Evolutionary conservation across 1,284 basidiomycete species (phyloP).

Genomic region (Trichosporon inkin): DNA sequence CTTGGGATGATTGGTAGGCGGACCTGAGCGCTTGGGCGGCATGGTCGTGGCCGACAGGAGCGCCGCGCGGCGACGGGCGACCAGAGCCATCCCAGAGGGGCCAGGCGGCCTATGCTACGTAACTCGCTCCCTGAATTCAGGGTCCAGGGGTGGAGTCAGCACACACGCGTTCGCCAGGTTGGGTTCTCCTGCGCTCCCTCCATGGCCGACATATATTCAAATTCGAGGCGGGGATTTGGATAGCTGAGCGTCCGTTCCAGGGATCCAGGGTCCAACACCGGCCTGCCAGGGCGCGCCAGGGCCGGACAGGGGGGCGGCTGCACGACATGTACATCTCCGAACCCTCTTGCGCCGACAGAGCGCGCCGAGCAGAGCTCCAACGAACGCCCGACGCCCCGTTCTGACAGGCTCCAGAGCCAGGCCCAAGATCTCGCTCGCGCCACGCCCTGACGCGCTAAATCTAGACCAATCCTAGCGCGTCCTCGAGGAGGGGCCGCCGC

Average conservation of each 20-base stretch:
- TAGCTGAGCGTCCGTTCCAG: not conserved
- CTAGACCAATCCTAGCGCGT: not conserved
- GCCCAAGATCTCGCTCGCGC: conserved; percentile 1
- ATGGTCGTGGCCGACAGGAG: conserved; percentile 4
- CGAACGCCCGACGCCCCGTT: not conserved
- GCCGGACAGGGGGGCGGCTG: not conserved
- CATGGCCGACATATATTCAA: conserved; percentile 3
- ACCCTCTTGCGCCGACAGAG: not conserved
- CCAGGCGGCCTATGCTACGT: conserved; percentile 5
- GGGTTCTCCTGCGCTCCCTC: not conserved
- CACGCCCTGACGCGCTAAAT: not conserved
- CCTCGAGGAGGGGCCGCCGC: not conserved
- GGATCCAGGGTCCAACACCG: not conserved
- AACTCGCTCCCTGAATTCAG: not conserved
- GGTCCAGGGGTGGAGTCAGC: conserved; percentile 3
- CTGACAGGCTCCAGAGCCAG: not conserved
- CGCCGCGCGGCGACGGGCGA: not conserved
- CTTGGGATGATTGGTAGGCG: conserved; percentile 7
- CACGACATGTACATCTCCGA: not conserved
- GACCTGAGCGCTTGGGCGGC: not conserved
- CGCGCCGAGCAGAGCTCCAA: not conserved
- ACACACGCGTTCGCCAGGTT: not conserved
- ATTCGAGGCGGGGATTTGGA: conserved; percentile 4
- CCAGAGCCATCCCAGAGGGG: not conserved
- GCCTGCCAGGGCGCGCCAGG: not conserved